phyloP scores from a whole-genome alignment of 1,139 yeast genomes.

The Hanseniaspora sp. region DNA sequence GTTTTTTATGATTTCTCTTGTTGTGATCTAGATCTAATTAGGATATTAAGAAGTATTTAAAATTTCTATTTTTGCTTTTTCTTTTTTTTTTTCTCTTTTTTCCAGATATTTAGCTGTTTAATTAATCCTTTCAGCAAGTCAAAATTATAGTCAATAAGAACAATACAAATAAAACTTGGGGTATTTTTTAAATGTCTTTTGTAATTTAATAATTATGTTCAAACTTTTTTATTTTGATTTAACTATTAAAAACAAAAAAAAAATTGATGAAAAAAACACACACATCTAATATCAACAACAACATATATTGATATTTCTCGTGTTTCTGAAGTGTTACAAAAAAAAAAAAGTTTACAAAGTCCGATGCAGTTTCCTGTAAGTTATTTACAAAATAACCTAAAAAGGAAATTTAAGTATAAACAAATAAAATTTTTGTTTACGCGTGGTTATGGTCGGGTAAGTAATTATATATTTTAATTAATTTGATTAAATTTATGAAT shows the following conservation, averaged over 20 bases:
- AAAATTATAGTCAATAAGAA: too few species aligned
- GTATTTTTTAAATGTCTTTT: too few species aligned
- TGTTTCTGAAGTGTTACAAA: neutral
- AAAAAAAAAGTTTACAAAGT: neutral
- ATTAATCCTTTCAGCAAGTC: too few species aligned
- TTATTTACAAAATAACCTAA: neutral
- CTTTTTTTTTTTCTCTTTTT: too few species aligned
- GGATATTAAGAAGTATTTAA: neutral
- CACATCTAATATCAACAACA: neutral
- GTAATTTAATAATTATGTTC: too few species aligned
- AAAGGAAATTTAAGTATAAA: neutral
- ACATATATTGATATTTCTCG: neutral
- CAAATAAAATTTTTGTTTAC: neutral
- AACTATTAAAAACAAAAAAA: too few species aligned
- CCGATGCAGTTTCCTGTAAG: neutral
- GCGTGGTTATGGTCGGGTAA: neutral
- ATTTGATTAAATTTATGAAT: too few species aligned
- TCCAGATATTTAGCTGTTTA: too few species aligned
- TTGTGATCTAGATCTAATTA: conserved; percentile 15
- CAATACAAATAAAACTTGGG: too few species aligned
- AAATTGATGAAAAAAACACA: neutral
- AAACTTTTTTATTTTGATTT: too few species aligned
- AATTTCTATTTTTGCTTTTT: too few species aligned
- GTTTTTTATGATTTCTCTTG: conserved; percentile 14
- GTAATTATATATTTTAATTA: neutral